These are phyloP conservation scores for Colletotrichum lini DNA, from an alignment of 2,329 filamentous ascomycete species.

Conservation along the genomic window DNA sequence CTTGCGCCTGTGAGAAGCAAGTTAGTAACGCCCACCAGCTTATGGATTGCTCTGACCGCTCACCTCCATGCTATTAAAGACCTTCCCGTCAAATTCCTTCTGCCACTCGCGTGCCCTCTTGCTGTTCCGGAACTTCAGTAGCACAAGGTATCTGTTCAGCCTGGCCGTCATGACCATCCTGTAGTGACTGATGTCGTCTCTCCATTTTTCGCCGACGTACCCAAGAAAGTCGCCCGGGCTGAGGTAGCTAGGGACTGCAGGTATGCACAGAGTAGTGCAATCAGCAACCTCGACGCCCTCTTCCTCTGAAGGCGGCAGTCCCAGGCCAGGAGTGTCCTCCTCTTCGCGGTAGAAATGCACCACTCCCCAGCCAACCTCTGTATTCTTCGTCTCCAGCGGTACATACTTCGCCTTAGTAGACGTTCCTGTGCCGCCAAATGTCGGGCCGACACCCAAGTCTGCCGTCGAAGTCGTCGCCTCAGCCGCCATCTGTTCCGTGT, in stretches of 20 bases:
- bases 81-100: slow-evolving; percentile 89
- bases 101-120: slow-evolving; percentile 85
- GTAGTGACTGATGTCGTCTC: slow-evolving; percentile 91
- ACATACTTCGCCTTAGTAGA: slow-evolving; percentile 88
- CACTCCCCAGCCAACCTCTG: slow-evolving; percentile 90
- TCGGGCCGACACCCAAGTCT: slow-evolving; percentile 68
- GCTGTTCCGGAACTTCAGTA: slow-evolving; percentile 91
- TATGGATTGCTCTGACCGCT: slow-evolving; percentile 35
- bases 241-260: slow-evolving; percentile 95
- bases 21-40: slow-evolving; percentile 40
- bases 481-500: slow-evolving; percentile 51
- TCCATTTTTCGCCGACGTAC: slow-evolving; percentile 90
- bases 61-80: slow-evolving; percentile 93
- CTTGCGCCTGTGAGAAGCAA: slow-evolving; percentile 75
- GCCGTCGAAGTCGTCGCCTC: slow-evolving; percentile 60
- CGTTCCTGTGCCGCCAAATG: slow-evolving; percentile 72
- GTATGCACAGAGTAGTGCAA: slow-evolving; percentile 91
- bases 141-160: slow-evolving; percentile 92
- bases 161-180: slow-evolving; percentile 91
- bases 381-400: slow-evolving; percentile 78
- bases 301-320: slow-evolving; percentile 47
- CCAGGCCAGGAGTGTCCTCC: slow-evolving; percentile 77
- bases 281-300: slow-evolving; percentile 65
- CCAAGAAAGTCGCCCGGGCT: slow-evolving; percentile 91
- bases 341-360: slow-evolving; percentile 94